Conservation (phyloP, 768 basidiomycete genomes). For the Tylopilus subfusipes region DNA sequence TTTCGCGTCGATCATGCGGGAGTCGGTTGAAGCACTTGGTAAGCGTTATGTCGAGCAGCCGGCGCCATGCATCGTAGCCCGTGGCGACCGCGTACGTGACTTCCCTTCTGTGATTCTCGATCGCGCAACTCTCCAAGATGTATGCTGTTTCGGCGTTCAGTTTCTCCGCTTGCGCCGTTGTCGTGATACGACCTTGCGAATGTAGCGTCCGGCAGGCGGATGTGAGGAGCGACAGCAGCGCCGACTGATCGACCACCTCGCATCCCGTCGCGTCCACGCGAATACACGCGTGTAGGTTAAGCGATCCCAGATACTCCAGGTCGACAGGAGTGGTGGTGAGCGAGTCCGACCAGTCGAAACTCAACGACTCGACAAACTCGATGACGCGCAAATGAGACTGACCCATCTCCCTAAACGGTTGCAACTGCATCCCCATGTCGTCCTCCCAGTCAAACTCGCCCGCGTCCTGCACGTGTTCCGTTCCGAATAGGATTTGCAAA, state of each 20-base stretch:
- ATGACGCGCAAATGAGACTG: constrained; percentile 85
- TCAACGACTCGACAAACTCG: constrained; percentile 82
- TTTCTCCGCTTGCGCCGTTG: constrained; percentile 59
- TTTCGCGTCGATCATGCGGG: constrained; percentile 78
- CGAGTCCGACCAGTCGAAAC: constrained; percentile 85
- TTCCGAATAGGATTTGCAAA: constrained; percentile 78
- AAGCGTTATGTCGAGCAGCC: constrained; percentile 78
- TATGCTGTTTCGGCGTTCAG: constrained; percentile 68
- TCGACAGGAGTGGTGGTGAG: constrained; percentile 54
- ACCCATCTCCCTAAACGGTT: constrained; percentile 65
- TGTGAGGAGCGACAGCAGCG: constrained; percentile 67
- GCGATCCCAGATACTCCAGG: constrained; percentile 58
- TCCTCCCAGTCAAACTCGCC: constrained; percentile 39
- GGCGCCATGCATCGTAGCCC: constrained; percentile 82
- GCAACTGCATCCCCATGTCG: constrained; percentile 35
- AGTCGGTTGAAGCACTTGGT: constrained; percentile 84
- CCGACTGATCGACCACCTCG: constrained; percentile 74
- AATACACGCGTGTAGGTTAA: constrained; percentile 70
- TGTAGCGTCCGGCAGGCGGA: constrained; percentile 59
- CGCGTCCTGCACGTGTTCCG: constrained; percentile 47
- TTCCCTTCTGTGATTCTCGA: constrained; percentile 86
- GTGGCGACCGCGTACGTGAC: constrained; percentile 65
- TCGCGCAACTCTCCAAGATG: constrained; percentile 76
- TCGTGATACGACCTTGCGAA: constrained; percentile 62
- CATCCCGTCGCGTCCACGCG: constrained; percentile 69